Base-by-base conservation (phyloP, 495 filamentous ascomycete species). In the Tetracladium setigerum region DNA sequence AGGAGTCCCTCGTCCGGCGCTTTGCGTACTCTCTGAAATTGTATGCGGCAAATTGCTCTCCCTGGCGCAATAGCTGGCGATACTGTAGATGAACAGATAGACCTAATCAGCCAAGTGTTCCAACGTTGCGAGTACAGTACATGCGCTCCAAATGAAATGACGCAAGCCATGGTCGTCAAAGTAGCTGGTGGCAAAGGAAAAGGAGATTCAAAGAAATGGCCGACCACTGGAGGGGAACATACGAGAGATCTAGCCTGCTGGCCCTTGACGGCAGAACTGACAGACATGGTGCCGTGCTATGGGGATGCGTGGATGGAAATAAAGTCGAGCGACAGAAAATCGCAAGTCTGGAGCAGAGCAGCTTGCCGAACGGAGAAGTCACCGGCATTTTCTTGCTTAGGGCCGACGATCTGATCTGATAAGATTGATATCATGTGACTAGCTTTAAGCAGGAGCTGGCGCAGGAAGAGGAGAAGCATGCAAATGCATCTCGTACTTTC, bases 1-100 rank as follows among this genome's bases (percentile, higher is more conserved):
- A 98, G 9, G 86, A 79, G 70, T 95, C 92, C 58, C 71, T 72
- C 56, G 92, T 91, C 60, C 92, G 78, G 47, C 94, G 82, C 62
- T 79, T 86, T 24, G 94, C 90, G 68, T 96, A 98, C 57, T 97
- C 91, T 62, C 92, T 80, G 75, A 95, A 98, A 66, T 96, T 97
- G 74, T 95, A 98, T 51, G 82, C 75, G 43, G 89, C 80, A 66
- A 97, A 98, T 55, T 94, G 86, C 41, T 78, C 75, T 14, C 87
- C 81, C 66, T 90, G 84, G 30, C 92, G 87, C 55, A 95, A 73
- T 51, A 98, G 75, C 50, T 90, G 90, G 38, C 94, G 91, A 70
- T 94, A 96, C 89, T 96, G 37, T 12, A 24, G 30, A 16, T 30
- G 16, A 11, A n/a, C 17, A 38, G 46, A 33, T 30, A 30, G 24